phyloP scores from a whole-genome alignment of 2,329 filamentous ascomycete species.

The Fusarium bulbicola region DNA sequence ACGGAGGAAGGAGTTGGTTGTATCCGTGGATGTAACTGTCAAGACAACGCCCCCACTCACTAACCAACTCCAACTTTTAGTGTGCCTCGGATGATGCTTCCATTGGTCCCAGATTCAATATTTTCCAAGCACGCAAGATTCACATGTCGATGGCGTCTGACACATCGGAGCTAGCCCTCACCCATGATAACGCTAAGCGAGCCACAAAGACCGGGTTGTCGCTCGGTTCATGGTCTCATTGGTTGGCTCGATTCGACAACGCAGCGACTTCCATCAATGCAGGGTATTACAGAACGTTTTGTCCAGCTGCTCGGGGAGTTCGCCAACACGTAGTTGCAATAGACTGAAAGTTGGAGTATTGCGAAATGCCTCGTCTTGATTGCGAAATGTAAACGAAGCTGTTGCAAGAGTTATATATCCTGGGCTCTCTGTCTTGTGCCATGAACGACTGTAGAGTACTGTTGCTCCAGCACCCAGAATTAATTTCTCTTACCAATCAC shows the following conservation, averaged over 20 bases:
- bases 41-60: background rate
- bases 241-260: background rate
- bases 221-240: conserved; percentile 2
- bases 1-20: background rate
- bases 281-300: background rate
- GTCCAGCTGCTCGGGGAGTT: background rate
- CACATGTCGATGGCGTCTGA: background rate
- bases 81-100: background rate
- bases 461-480: background rate
- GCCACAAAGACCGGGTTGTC: background rate
- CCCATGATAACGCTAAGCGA: background rate
- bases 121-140: conserved; percentile 8
- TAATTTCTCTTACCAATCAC: background rate
- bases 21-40: background rate
- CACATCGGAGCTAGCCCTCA: background rate
- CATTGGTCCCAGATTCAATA: background rate
- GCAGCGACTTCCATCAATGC: background rate
- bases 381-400: background rate
- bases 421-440: background rate
- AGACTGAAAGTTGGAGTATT: background rate
- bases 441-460: too few relatives aligned
- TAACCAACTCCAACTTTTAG: background rate
- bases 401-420: background rate
- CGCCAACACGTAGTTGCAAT: background rate
- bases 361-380: background rate